phyloP scores from a whole-genome alignment of 2,329 filamentous ascomycete genomes.

The Meredithiella fracta region DNA sequence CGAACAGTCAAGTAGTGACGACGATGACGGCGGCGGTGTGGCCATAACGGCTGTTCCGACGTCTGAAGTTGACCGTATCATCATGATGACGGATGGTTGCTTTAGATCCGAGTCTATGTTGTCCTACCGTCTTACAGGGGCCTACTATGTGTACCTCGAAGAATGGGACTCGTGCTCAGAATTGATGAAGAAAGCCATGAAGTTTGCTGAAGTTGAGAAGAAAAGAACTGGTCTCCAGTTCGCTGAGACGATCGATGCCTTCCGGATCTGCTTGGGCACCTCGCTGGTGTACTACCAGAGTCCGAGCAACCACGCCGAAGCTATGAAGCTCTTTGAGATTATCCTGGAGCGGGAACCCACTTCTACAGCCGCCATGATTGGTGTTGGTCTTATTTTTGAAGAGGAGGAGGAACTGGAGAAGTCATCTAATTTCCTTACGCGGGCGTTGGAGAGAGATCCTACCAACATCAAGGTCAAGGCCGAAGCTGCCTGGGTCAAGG shows the following conservation, averaged over 20 bases:
- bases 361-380: conserved; percentile 69
- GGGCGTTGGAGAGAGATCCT: conserved; percentile 57
- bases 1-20: conserved; percentile 33
- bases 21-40: conserved; percentile 40
- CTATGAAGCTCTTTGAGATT: conserved; percentile 67
- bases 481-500: conserved; percentile 85
- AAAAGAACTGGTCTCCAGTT: conserved; percentile 53
- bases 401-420: conserved; percentile 79
- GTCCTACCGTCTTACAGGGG: conserved; percentile 65
- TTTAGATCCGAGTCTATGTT: conserved; percentile 54
- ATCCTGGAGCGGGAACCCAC: conserved; percentile 60
- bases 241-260: conserved; percentile 52
- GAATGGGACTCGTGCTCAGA: conserved; percentile 74
- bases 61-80: conserved; percentile 60
- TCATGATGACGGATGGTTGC: conserved; percentile 65
- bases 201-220: conserved; percentile 41
- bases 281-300: conserved; percentile 79
- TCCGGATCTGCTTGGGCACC: conserved; percentile 68
- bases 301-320: conserved; percentile 76
- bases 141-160: conserved; percentile 71
- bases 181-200: conserved; percentile 57
- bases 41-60: conserved; percentile 40
- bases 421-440: conserved; percentile 63
- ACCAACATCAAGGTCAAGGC: conserved; percentile 63
- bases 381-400: conserved; percentile 79